phyloP scores from a whole-genome alignment of 2,329 filamentous ascomycete genomes.

The Epichloe sp. region DNA sequence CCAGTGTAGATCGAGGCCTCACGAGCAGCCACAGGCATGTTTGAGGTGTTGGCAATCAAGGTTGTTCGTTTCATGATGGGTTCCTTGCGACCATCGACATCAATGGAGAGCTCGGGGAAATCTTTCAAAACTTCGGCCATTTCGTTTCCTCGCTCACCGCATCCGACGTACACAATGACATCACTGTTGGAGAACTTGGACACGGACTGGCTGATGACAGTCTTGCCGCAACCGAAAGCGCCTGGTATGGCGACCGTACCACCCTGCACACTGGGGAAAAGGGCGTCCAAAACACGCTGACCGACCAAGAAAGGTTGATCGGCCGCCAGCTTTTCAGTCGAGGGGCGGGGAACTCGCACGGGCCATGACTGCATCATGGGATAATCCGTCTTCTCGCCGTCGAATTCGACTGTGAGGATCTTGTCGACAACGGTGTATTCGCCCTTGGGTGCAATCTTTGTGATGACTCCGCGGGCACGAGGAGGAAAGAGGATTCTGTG shows the following conservation, averaged over 20 bases:
- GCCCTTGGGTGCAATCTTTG: constrained; percentile 76
- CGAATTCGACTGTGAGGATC: constrained; percentile 91
- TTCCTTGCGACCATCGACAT: constrained; percentile 86
- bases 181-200: constrained; percentile 99
- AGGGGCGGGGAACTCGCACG: constrained; percentile 86
- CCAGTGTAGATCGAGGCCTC: constrained; percentile 98
- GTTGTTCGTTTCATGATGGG: constrained; percentile 99
- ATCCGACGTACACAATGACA: constrained; percentile 93
- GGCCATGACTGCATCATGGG: constrained; percentile 99
- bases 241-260: constrained; percentile 96
- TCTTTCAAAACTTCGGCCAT: constrained; percentile 99
- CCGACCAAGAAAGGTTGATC: constrained; percentile 90
- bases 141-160: constrained; percentile 89
- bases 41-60: constrained; percentile 96
- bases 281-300: constrained; percentile 87
- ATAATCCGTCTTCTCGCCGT: constrained; percentile 86
- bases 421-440: constrained; percentile 91
- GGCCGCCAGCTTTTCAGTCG: constrained; percentile 82
- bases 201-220: constrained; percentile 94
- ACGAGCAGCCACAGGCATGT: constrained; percentile 97
- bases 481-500: constrained; percentile 91
- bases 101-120: constrained; percentile 94
- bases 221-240: constrained; percentile 98
- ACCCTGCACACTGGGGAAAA: constrained; percentile 93
- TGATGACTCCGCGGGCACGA: constrained; percentile 82